Base-by-base conservation (phyloP, 2,329 filamentous ascomycete genomes). In the Fusarium sp. region DNA sequence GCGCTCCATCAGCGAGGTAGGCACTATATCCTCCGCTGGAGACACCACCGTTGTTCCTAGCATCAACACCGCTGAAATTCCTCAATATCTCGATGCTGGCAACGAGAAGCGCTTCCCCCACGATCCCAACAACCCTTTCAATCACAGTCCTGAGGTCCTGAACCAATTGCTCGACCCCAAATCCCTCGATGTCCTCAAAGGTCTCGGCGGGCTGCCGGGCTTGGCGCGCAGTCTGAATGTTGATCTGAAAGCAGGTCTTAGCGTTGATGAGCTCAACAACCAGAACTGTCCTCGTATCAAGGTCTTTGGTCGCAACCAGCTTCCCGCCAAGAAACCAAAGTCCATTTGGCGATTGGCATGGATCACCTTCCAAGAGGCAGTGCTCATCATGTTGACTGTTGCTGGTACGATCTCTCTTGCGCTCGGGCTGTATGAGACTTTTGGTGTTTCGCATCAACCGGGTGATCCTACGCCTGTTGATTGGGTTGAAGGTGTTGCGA, bases 21-120 rank as follows among this genome's bases (percentile, higher is more conserved):
- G 53, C 28, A 74, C 71, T 2, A 39, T 72, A 14, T 67, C 67
- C 8, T 64, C 8, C 14, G 56, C 36, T 6, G 51, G 45, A 5
- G 67, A 66, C 17, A 72, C 71, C 22, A 74, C 71, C 3, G 39
- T 50, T 18, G 70, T 70, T n/a, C 70, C 70, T 35, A 74, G 71
- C 20, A 57, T 66, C 28, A 41, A 56, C 55, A 54, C 50, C 22
- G 45, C 57, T 24, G 67, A 55, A 28, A 26, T 53, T n/a, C 70
- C 51, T 11, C 69, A 70, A 32, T 53, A 35, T 44, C 61, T 38
- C 20, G 64, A 53, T 24, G 55, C 51, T 18, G 53, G 60, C 41
- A 41, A 50, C 28, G 30, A 57, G 32, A 50, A 74, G 39, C 39
- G 24, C 14, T 7, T 39, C 3, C 9, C 42, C 18, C 44, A 58